These are phyloP conservation scores for Pythium sp. DNA, from an alignment of 352 stramenopile species.

Conservation along the genomic window DNA sequence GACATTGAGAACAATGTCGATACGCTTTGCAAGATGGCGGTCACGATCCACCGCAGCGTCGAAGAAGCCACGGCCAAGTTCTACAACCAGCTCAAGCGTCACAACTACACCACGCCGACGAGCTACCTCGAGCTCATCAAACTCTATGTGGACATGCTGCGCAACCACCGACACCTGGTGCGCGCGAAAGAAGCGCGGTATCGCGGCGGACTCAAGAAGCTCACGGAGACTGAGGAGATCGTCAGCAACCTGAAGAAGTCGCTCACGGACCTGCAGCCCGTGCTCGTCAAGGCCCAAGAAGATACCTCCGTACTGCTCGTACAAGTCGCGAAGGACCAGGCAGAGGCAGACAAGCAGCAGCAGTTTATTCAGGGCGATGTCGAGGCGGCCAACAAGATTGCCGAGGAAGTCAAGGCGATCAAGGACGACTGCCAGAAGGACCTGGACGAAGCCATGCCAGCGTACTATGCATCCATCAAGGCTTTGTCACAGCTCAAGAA, in stretches of 20 bases:
- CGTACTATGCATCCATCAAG: slow-evolving; percentile 90
- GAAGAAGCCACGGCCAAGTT: slow-evolving; percentile 80
- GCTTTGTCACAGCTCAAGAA: slow-evolving; percentile 90
- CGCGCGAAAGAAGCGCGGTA: slow-evolving; percentile 81
- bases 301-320: slow-evolving; percentile 84
- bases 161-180: slow-evolving; percentile 81
- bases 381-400: slow-evolving; percentile 89
- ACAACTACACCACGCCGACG: slow-evolving; percentile 95
- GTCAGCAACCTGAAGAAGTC: slow-evolving; percentile 91
- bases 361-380: slow-evolving; percentile 90
- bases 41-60: slow-evolving; percentile 92
- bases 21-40: slow-evolving; percentile 89
- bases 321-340: slow-evolving; percentile 90
- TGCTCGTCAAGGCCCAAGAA: slow-evolving; percentile 86
- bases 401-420: slow-evolving; percentile 90
- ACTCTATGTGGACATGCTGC: slow-evolving; percentile 91
- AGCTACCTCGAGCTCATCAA: slow-evolving; percentile 95
- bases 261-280: slow-evolving; percentile 90
- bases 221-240: slow-evolving; percentile 91
- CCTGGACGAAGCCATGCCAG: slow-evolving; percentile 91
- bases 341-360: slow-evolving; percentile 89
- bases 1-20: slow-evolving; percentile 89
- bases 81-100: slow-evolving; percentile 82
- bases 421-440: slow-evolving; percentile 94
- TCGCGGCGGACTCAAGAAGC: slow-evolving; percentile 87